A percentile compares a stretch with the other conserved stretches of the same genome.
phyloP scores from a whole-genome alignment of 106 monocot species.

The Xerophyta viscosa region DNA sequence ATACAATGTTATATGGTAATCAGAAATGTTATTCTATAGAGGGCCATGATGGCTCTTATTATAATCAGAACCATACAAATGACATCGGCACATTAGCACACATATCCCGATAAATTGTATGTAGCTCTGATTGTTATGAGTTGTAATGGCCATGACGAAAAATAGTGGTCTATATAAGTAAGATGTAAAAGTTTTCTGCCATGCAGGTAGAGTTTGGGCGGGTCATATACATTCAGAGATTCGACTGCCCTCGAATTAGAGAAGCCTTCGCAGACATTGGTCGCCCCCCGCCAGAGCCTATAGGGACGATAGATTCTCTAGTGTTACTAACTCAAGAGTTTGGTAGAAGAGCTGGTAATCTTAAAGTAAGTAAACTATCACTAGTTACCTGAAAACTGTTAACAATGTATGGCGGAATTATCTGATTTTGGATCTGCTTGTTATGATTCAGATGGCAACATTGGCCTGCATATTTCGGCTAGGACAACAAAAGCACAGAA shows the following conservation, averaged over 20 bases:
- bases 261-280: conserved; percentile 84
- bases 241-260: conserved; percentile 63
- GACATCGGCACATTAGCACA: too few relatives aligned
- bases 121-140: too few relatives aligned
- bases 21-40: too few relatives aligned
- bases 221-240: conserved; percentile 91
- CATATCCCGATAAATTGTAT: too few relatives aligned
- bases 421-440: too few relatives aligned
- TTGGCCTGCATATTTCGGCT: conserved; percentile 83
- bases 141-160: too few relatives aligned
- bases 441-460: conserved; percentile 91
- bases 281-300: conserved; percentile 50
- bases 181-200: background rate
- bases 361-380: conserved; percentile 14
- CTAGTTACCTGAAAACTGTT: too few relatives aligned
- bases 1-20: too few relatives aligned
- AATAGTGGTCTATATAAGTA: too few relatives aligned
- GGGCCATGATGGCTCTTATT: too few relatives aligned
- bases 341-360: conserved; percentile 92
- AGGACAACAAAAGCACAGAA: conserved; percentile 84
- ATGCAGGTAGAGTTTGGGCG: conserved; percentile 84
- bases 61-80: too few relatives aligned
- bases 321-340: conserved; percentile 47
- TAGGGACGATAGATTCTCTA: conserved; percentile 72
- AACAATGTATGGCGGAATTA: too few relatives aligned